These are phyloP conservation scores for Heterobasidion occidentale DNA, from an alignment of 1,284 basidiomycete genomes.

Conservation along the genomic window DNA sequence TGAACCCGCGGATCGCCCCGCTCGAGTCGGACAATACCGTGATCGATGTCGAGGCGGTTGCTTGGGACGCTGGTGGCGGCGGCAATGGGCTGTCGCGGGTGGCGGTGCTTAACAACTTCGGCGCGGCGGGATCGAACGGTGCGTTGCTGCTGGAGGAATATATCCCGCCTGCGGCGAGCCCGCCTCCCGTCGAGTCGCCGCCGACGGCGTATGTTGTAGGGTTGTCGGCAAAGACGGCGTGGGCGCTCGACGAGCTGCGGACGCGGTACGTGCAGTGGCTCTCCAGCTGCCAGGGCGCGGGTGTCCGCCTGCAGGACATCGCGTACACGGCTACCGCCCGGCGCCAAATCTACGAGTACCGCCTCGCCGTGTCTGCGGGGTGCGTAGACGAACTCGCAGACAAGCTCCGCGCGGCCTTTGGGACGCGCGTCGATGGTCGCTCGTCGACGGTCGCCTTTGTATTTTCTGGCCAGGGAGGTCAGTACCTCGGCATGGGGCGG, in stretches of 20 bases:
- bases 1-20: conserved; percentile 49
- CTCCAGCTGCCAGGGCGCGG: conserved; percentile 17
- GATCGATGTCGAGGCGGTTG: conserved; percentile 33
- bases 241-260: conserved; percentile 39
- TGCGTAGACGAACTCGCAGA: conserved; percentile 35
- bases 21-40: conserved; percentile 39
- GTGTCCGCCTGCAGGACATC: conserved; percentile 34
- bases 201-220: conserved; percentile 35
- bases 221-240: conserved; percentile 48
- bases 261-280: conserved; percentile 40
- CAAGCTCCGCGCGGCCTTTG: conserved; percentile 29
- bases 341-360: conserved; percentile 44
- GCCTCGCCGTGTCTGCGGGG: conserved; percentile 38
- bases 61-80: conserved; percentile 31
- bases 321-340: conserved; percentile 62
- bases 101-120: conserved; percentile 67
- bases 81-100: conserved; percentile 26
- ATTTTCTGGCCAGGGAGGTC: conserved; percentile 65
- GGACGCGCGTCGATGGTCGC: conserved; percentile 20
- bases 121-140: conserved; percentile 64
- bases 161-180: neutral
- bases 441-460: conserved; percentile 43
- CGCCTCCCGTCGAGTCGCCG: neutral
- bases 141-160: conserved; percentile 54
- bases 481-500: conserved; percentile 57